Base-by-base conservation (phyloP, 1,284 basidiomycete genomes). In the Fomitopsis pinicola region DNA sequence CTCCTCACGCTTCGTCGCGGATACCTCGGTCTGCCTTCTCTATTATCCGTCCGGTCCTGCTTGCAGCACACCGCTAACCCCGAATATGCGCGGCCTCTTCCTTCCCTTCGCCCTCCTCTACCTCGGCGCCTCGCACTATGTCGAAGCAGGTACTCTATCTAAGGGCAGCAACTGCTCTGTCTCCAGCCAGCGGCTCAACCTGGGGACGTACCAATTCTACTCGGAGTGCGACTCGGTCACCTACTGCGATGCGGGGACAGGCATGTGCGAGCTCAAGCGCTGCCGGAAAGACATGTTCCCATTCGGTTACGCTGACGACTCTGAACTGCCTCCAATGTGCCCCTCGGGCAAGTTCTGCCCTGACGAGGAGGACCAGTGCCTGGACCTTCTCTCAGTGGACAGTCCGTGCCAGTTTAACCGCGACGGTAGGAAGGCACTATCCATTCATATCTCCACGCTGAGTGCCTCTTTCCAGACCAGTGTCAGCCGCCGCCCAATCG, bases 401-500 rank as follows among this genome's bases (percentile, higher is more conserved):
- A 86, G 84, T 63, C 69, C 81, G 14, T 96, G 94, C 75, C 92
- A 95, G 74, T 83, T 95, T 61, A 91, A 95, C 73, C 86, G 94
- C 58, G 94, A 96, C 74, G 92, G 93, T 92, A 64, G 64, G 81
- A 69, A 14, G 1, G 3, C 12, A 40, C 22, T 3, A 5, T 56
- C 17, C 38, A 15, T 4, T 14, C 9, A 50, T 12, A 26, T 1
- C 10, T 52, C 6, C 2, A n/a, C 6, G 46, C 57, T 58, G 19
- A 50, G 48, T 48, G 28, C 36, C 42, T 42, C 36, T 35, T 15
- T 63, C 0, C 69, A 94, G 93, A 96, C 69, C 81, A 94, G 75
- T 95, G 92, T 68, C 77, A 82, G 67, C 78, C 78, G 0, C 88
- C 91, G 3, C 78, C 83, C 1, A 87, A 94, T 69, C 83, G 75